A percentile compares a stretch with the other conserved stretches of the same genome.
These are phyloP conservation scores for Westerdykella sp. DNA, from an alignment of 2,329 filamentous ascomycete species.

Conservation along the genomic window DNA sequence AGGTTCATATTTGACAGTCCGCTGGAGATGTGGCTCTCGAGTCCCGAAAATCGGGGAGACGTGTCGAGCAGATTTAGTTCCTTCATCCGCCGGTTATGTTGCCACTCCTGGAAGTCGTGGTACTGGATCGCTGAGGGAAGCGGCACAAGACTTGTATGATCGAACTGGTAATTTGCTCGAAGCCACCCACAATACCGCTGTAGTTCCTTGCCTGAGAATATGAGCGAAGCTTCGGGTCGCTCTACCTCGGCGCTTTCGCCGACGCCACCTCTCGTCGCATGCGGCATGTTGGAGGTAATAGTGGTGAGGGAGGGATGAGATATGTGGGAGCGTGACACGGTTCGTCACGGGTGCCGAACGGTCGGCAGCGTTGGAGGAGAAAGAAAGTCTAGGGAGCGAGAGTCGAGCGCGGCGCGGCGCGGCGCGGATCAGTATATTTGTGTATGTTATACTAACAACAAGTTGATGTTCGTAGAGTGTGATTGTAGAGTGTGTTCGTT, in stretches of 20 bases:
- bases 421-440: too few species aligned
- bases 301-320: neutral
- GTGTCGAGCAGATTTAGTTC: constrained; percentile 7
- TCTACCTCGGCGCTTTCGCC: constrained; percentile 11
- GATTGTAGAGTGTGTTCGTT: too few species aligned
- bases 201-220: constrained; percentile 20
- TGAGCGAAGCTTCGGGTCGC: constrained; percentile 11
- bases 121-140: constrained; percentile 24
- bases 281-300: neutral
- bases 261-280: neutral
- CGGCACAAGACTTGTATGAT: constrained; percentile 6
- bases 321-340: neutral
- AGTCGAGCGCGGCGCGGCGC: too few species aligned
- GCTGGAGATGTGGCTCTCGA: constrained; percentile 9
- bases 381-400: too few species aligned
- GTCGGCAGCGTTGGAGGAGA: too few species aligned
- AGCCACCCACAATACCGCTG: constrained; percentile 27
- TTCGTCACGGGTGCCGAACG: too few species aligned
- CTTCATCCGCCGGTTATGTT: constrained; percentile 11
- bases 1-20: neutral
- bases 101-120: constrained; percentile 26
- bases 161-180: constrained; percentile 8
- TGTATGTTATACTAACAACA: too few species aligned
- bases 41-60: constrained; percentile 18
- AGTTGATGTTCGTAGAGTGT: too few species aligned